Conservation (phyloP, 2,329 filamentous ascomycete genomes). For the Calonectria pseudoreteaudii region DNA sequence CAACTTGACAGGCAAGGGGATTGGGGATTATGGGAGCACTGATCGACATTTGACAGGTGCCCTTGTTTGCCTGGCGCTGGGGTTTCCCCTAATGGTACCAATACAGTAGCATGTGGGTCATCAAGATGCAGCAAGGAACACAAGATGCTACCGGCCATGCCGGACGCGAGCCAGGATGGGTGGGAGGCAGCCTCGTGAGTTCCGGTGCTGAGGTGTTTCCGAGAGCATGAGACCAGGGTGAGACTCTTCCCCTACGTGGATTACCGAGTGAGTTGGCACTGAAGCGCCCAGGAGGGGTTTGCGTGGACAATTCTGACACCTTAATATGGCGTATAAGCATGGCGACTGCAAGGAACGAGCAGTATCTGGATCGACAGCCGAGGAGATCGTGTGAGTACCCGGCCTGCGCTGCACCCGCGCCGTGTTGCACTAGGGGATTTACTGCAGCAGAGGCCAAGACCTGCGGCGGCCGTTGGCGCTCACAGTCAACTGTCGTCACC, state of each 20-base stretch:
- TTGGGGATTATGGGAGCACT: background rate
- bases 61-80: conserved; percentile 2
- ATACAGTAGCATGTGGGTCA: conserved; percentile 20
- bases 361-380: conserved; percentile 5
- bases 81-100: conserved; percentile 12
- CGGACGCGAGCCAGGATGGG: conserved; percentile 2
- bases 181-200: conserved; percentile 14
- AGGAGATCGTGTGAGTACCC: conserved; percentile 1
- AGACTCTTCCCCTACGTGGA: conserved; percentile 13
- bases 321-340: background rate
- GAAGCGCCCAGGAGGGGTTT: background rate
- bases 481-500: background rate
- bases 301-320: conserved; percentile 1
- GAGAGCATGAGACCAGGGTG: conserved; percentile 1
- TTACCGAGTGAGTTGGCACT: conserved; percentile 1
- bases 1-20: background rate
- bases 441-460: background rate
- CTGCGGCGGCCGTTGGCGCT: conserved; percentile 6
- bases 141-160: conserved; percentile 19
- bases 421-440: conserved; percentile 4
- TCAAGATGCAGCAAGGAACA: background rate
- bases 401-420: conserved; percentile 3
- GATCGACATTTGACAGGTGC: conserved; percentile 27
- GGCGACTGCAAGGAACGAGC: conserved; percentile 12
- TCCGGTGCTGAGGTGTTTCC: background rate